Percentiles rank a stretch among this genome's conserved stretches.
phyloP scores from a whole-genome alignment of 495 filamentous ascomycete species.

The Talaromyces nanjingensis region DNA sequence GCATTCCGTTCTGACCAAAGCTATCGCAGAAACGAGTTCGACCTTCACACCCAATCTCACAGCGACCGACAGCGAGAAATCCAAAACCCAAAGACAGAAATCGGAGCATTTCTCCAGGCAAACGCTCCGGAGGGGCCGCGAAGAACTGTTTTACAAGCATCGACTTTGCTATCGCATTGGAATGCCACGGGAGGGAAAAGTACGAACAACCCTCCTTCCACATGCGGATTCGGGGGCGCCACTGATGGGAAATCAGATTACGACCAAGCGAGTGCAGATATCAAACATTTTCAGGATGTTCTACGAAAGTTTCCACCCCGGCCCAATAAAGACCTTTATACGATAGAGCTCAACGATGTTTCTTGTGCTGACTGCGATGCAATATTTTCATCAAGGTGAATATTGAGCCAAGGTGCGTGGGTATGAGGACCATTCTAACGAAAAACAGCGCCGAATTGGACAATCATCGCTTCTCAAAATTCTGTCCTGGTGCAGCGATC shows the following conservation, averaged over 20 bases:
- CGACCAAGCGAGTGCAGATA: slow-evolving; percentile 6
- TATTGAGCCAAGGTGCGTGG: background rate
- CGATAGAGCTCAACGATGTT: slow-evolving; percentile 18
- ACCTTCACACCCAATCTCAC: background rate
- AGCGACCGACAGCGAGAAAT: slow-evolving; percentile 8
- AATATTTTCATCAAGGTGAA: slow-evolving; percentile 20
- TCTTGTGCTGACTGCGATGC: slow-evolving; percentile 26
- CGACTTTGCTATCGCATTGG: slow-evolving; percentile 9
- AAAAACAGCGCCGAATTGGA: slow-evolving; percentile 19
- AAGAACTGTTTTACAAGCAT: slow-evolving; percentile 4
- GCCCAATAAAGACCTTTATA: slow-evolving; percentile 20
- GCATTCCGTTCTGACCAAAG: background rate
- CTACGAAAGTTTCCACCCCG: slow-evolving; percentile 22
- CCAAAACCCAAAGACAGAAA: background rate
- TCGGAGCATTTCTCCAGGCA: slow-evolving; percentile 4
- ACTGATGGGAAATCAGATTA: background rate
- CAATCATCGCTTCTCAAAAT: slow-evolving; percentile 23
- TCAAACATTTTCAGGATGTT: slow-evolving; percentile 23
- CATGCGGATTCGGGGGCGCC: too few relatives aligned
- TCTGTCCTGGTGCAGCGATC: slow-evolving; percentile 22
- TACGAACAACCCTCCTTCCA: background rate
- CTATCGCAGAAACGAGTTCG: slow-evolving; percentile 4
- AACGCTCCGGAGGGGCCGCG: slow-evolving; percentile 1
- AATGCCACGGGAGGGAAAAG: background rate
- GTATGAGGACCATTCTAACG: background rate